Evolutionary conservation across 2,329 filamentous ascomycete genomes (phyloP).

Genomic region (Cytospora piceicola): DNA sequence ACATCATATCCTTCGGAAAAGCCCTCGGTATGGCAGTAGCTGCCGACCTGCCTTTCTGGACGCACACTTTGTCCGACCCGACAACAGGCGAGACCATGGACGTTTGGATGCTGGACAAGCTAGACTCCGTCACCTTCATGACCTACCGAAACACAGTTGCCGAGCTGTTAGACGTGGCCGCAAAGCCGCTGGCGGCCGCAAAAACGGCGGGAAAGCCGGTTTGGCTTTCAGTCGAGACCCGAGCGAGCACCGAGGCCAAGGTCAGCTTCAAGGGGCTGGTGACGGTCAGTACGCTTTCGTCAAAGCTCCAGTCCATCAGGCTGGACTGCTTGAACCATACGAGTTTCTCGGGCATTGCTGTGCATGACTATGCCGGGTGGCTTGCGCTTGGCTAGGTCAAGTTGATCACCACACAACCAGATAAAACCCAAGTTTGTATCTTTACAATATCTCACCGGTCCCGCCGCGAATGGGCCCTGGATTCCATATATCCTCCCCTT

Average conservation of each 20-base stretch:
- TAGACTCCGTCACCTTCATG: slow-evolving; percentile 25
- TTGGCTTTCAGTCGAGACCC: slow-evolving; percentile 16
- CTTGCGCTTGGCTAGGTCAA: slow-evolving; percentile 6
- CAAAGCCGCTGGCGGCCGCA: slow-evolving; percentile 13
- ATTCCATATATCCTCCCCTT: neutral
- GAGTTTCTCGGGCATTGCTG: slow-evolving; percentile 17
- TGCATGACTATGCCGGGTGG: slow-evolving; percentile 19
- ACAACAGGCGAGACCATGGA: slow-evolving; percentile 14
- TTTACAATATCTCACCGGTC: neutral
- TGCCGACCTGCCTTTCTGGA: slow-evolving; percentile 21
- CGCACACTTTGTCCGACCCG: slow-evolving; percentile 8
- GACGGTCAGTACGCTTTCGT: slow-evolving; percentile 16
- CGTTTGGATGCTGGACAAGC: slow-evolving; percentile 14
- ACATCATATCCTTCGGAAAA: slow-evolving; percentile 8
- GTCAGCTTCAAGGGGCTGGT: slow-evolving; percentile 24
- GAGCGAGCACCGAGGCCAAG: slow-evolving; percentile 7
- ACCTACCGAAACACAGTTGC: slow-evolving; percentile 19
- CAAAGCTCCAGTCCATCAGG: slow-evolving; percentile 14
- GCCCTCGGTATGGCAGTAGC: slow-evolving; percentile 7
- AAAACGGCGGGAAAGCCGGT: slow-evolving; percentile 16
- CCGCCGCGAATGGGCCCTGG: neutral
- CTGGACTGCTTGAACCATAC: slow-evolving; percentile 11
- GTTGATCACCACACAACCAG: no score
- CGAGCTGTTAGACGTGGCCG: slow-evolving; percentile 17
- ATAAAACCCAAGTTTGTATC: no score